Evolutionary conservation across 305 asterid genomes (phyloP).

Genomic region (Fraxinus ornus): DNA sequence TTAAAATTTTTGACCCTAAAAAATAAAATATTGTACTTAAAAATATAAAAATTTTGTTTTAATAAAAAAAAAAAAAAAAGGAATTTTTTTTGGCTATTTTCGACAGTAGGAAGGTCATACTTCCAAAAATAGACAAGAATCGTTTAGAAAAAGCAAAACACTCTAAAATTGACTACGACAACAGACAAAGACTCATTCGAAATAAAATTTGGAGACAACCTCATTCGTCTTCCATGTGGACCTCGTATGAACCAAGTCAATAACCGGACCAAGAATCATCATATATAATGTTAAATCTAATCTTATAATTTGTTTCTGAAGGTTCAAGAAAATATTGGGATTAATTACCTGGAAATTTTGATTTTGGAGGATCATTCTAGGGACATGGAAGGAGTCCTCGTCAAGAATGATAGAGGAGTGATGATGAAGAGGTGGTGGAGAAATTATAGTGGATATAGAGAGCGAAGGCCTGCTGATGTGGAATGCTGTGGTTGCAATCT

Average conservation of each 20-base stretch:
- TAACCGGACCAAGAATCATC: not conserved
- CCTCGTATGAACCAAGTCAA: not conserved
- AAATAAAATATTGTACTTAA: no score
- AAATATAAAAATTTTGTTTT: no score
- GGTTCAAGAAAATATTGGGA: not conserved
- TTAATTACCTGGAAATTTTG: constrained; percentile 63
- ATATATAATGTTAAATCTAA: not conserved
- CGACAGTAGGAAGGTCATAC: no score
- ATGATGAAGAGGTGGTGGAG: constrained; percentile 64
- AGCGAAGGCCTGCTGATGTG: constrained; percentile 77
- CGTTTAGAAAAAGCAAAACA: not conserved
- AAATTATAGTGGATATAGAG: constrained; percentile 69
- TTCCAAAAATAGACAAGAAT: not conserved
- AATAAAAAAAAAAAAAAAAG: no score
- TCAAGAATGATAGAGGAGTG: constrained; percentile 66
- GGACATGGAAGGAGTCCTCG: constrained; percentile 66
- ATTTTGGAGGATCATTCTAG: constrained; percentile 60
- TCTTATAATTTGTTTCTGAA: constrained; percentile 8
- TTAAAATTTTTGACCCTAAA: no score
- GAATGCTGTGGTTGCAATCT: constrained; percentile 52
- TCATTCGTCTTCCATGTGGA: not conserved
- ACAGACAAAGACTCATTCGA: not conserved
- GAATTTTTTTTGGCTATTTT: no score
- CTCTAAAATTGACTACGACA: not conserved
- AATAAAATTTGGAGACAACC: not conserved